Conservation (phyloP, 257 asterid species). For the Solanum chmielewskii region DNA sequence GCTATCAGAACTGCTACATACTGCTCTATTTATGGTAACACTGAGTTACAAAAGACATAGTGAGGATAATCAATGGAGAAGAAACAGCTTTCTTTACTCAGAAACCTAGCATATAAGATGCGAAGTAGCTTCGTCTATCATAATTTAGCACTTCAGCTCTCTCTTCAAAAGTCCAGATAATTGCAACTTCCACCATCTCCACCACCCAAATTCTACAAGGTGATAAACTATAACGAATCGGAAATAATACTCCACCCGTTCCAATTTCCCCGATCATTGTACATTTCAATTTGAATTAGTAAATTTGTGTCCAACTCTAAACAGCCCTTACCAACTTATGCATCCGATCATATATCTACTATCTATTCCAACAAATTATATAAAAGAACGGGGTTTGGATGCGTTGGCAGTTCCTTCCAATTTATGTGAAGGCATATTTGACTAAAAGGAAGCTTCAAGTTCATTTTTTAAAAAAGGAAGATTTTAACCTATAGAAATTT, state of each 20-base stretch:
- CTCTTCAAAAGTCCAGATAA: neutral
- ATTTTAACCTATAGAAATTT: neutral
- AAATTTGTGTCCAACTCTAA: neutral
- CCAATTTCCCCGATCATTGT: neutral
- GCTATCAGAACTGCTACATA: neutral
- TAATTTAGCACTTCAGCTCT: neutral
- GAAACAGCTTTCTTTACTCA: neutral
- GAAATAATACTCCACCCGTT: neutral
- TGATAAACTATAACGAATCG: neutral
- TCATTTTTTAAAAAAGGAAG: rapidly evolving
- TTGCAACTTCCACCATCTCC: neutral
- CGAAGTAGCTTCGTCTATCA: neutral
- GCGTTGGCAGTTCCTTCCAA: neutral
- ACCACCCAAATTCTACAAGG: neutral
- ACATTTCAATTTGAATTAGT: neutral
- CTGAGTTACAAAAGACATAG: neutral
- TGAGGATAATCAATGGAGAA: neutral
- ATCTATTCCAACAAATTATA: neutral
- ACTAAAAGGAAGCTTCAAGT: neutral
- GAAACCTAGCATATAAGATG: neutral
- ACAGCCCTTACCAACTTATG: neutral
- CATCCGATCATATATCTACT: neutral
- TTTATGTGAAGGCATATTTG: neutral
- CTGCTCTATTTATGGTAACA: neutral
- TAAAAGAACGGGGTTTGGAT: neutral